phyloP scores from a whole-genome alignment of 2,329 filamentous ascomycete genomes.

The Claviceps spartinae region DNA sequence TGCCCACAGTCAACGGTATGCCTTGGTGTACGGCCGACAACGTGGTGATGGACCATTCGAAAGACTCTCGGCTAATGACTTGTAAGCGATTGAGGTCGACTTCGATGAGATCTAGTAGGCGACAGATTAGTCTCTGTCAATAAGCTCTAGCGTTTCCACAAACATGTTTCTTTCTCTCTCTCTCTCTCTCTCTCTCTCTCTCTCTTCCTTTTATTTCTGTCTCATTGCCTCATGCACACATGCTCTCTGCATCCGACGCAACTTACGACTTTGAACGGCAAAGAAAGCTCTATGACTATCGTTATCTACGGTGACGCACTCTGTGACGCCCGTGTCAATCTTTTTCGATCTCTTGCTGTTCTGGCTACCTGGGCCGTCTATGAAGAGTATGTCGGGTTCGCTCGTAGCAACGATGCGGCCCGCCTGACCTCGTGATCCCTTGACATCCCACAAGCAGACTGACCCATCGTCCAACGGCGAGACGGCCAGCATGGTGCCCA shows the following conservation, averaged over 20 bases:
- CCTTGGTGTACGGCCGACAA: conserved; percentile 55
- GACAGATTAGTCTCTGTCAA: background rate
- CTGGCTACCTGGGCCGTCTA: conserved; percentile 32
- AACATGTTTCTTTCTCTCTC: background rate
- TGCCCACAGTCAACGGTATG: conserved; percentile 71
- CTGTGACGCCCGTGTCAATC: conserved; percentile 60
- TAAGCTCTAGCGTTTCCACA: background rate
- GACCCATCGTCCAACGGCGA: conserved; percentile 77
- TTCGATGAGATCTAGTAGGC: conserved; percentile 48
- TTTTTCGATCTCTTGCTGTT: conserved; percentile 41
- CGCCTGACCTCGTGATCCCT: conserved; percentile 35
- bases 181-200: background rate
- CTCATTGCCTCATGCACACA: background rate
- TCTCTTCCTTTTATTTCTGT: background rate
- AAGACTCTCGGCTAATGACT: conserved; percentile 55
- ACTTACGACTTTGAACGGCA: conserved; percentile 58
- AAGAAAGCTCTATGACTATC: conserved; percentile 57
- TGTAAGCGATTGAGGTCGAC: conserved; percentile 65
- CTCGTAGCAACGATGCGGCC: conserved; percentile 56
- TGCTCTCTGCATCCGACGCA: background rate
- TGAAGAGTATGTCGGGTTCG: conserved; percentile 50
- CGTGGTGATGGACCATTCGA: conserved; percentile 72
- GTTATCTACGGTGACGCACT: conserved; percentile 72
- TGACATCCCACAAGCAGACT: conserved; percentile 75
- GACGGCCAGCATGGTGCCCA: conserved; percentile 42